phyloP scores from a whole-genome alignment of 805 yeast genomes.

The Lipomyces chichibuensis region DNA sequence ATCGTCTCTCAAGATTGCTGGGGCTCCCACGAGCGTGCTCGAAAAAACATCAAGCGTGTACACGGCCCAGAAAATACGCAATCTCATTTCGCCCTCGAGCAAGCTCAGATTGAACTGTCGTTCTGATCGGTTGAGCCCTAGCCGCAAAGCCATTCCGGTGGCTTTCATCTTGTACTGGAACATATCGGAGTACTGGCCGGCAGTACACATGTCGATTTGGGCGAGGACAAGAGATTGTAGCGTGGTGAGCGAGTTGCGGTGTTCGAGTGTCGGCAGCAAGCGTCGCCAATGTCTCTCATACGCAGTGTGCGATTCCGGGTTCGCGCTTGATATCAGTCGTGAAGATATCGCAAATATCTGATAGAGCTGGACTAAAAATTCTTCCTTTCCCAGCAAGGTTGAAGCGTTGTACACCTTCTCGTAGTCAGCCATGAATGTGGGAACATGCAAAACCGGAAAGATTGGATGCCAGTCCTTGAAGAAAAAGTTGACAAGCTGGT shows the following conservation, averaged over 20 bases:
- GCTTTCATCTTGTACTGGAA: conserved; percentile 77
- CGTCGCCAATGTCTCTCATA: conserved; percentile 40
- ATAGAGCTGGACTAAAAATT: conserved; percentile 39
- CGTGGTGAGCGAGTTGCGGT: conserved; percentile 37
- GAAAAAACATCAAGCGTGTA: conserved; percentile 76
- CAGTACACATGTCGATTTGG: conserved; percentile 67
- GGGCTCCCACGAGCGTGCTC: conserved; percentile 78
- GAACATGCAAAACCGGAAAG: conserved; percentile 70
- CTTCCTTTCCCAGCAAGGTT: conserved; percentile 31
- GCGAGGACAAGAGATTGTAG: conserved; percentile 71
- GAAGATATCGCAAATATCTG: conserved; percentile 41
- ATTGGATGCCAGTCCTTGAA: conserved; percentile 78
- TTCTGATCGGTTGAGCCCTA: conserved; percentile 84
- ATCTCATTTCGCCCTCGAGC: conserved; percentile 78
- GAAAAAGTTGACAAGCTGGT: conserved; percentile 65
- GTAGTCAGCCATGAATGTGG: conserved; percentile 67
- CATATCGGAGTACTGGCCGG: conserved; percentile 72
- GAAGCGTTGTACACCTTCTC: conserved; percentile 38
- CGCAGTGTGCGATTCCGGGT: conserved; percentile 15
- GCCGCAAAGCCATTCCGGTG: conserved; percentile 80
- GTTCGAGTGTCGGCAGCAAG: conserved; percentile 30
- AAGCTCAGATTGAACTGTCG: conserved; percentile 51
- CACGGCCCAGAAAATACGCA: conserved; percentile 82
- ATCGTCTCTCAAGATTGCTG: conserved; percentile 74
- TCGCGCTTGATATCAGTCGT: conserved; percentile 31